A percentile compares a stretch with the other conserved stretches of the same genome.
phyloP scores from a whole-genome alignment of 108 stramenopile species.

The Cyclotella choctawhatcheeana region DNA sequence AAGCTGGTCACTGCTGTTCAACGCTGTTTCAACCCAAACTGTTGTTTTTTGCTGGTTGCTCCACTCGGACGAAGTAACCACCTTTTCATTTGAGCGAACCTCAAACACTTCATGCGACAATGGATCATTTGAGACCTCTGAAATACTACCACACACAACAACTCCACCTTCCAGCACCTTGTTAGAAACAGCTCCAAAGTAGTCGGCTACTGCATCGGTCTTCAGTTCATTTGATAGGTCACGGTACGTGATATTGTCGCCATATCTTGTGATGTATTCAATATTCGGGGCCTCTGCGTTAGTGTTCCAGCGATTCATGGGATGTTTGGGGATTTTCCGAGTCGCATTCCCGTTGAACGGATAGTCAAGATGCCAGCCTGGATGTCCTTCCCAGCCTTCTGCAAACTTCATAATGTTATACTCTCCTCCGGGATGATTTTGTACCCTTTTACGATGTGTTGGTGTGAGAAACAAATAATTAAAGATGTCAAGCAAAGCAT shows the following conservation, averaged over 20 bases:
- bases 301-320: slow-evolving; percentile 49
- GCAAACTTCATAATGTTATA: slow-evolving; percentile 51
- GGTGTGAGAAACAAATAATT: too few species aligned
- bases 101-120: slow-evolving; percentile 34
- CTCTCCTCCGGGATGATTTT: slow-evolving; percentile 44
- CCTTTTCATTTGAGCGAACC: slow-evolving; percentile 15
- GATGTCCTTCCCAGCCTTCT: slow-evolving; percentile 26
- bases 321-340: slow-evolving; percentile 40
- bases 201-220: slow-evolving; percentile 8
- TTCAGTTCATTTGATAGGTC: slow-evolving; percentile 27
- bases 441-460: slow-evolving; percentile 1
- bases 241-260: slow-evolving; percentile 16
- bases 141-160: slow-evolving; percentile 57
- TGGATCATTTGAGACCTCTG: slow-evolving; percentile 60
- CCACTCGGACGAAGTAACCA: not conserved
- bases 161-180: not conserved
- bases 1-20: slow-evolving; percentile 62
- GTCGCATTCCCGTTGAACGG: slow-evolving; percentile 31
- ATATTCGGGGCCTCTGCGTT: slow-evolving; percentile 23
- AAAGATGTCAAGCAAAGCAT: too few species aligned
- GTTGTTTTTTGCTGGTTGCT: slow-evolving; percentile 38
- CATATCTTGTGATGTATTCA: slow-evolving; percentile 33
- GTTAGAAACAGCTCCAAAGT: slow-evolving; percentile 7
- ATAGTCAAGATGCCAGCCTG: slow-evolving; percentile 49
- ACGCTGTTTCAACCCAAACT: slow-evolving; percentile 50